Conservation (phyloP, 306 rosid species). For the Astragalus glycyphyllos region DNA sequence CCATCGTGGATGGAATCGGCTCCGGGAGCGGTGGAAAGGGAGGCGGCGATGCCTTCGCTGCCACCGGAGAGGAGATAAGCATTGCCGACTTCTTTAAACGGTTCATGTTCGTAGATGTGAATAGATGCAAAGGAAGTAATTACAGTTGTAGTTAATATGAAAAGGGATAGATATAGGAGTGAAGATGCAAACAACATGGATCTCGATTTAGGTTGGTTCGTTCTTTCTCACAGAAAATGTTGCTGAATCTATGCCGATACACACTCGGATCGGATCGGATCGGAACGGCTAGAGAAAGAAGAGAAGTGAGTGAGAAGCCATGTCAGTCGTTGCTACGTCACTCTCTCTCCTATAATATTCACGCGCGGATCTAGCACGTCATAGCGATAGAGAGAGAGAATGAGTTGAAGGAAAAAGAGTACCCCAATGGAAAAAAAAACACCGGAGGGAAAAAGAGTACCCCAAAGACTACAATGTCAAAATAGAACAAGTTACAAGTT, state of each 20-base stretch:
- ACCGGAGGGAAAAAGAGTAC: too few relatives aligned
- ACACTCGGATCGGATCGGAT: conserved; percentile 37
- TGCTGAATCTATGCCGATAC: conserved; percentile 57
- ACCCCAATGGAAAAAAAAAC: too few relatives aligned
- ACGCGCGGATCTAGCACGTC: conserved; percentile 10
- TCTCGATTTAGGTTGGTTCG: conserved; percentile 14
- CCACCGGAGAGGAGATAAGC: conserved; percentile 94
- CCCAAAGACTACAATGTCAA: too few relatives aligned
- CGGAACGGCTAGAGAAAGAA: conserved; percentile 29
- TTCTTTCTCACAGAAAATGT: background rate
- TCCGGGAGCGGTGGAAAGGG: conserved; percentile 41
- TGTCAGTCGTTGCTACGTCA: conserved; percentile 46
- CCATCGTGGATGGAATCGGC: conserved; percentile 50
- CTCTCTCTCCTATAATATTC: background rate
- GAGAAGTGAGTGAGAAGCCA: background rate
- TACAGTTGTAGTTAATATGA: conserved; percentile 32
- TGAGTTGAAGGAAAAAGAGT: too few relatives aligned
- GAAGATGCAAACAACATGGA: conserved; percentile 40
- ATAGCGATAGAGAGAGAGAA: too few relatives aligned
- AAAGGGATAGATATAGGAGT: background rate
- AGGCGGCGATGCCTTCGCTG: conserved; percentile 82
- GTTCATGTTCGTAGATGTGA: conserved; percentile 68
- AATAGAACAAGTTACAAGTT: too few relatives aligned
- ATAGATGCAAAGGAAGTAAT: conserved; percentile 67
- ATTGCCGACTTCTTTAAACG: conserved; percentile 81